Base-by-base conservation (phyloP, 192 early-diverging fungal genomes). In the Dissophora ornata region DNA sequence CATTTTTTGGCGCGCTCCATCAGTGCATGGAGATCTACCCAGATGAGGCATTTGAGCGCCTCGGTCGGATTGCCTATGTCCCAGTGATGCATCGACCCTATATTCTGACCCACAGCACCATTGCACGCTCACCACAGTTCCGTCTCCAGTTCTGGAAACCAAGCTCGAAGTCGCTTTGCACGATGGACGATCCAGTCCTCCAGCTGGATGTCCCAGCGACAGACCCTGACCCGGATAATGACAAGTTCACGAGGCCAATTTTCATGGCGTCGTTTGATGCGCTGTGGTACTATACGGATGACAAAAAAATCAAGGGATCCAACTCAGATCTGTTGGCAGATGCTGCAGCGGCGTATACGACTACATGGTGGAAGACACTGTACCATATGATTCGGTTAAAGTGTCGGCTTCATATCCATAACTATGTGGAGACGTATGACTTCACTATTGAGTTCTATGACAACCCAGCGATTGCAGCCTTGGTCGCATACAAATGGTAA, bases 241-340 rank as follows among this genome's bases (percentile, higher is more conserved):
- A 62, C 21, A 34, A 28, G 4, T 26, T 24, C 15, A 36, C 13
- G 6, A 5, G 10, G 6, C 46, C 45, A 15, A 24, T 62, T 5
- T 62, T 62, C 25, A 16, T 50, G 46, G 60, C 47, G 3, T 21
- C 60, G 2, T 62, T 62, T 26, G 60, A 62, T 38, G 60, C 60
- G 2, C 60, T 62, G 22, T 62, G 46, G 60, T 4, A 18, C 34
- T 38, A 51, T 12, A 8, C 24, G 1, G 25, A 25, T 18, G 11
- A 13, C 24, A 40, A 38, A 19, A n/a, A 7, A 1, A 5, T 12
- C 7, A 30, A n/a, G 1, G 3, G 15, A 2, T 8, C 6, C 41
- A 32, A 3, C 11, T n/a, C 4, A 22, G 44, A 29, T 16, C 19
- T 7, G 29, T n/a, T 29, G 40, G 21, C 36, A 38, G 5, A 19